Conservation (phyloP, 192 early-diverging fungal genomes). For the Coemansia sp. region DNA sequence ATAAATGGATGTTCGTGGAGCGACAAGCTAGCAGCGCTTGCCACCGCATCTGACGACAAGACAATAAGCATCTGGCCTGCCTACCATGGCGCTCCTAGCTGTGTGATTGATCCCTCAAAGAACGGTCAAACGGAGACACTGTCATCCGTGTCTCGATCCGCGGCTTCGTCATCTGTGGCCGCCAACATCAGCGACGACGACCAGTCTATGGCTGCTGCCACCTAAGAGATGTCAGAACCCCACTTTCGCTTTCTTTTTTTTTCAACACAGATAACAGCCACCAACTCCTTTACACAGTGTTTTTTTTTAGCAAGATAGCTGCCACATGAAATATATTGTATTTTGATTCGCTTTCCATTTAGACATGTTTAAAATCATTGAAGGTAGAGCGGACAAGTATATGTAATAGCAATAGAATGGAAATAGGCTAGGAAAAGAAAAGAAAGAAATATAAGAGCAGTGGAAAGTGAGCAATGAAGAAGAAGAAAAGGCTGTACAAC, state of each 20-base stretch:
- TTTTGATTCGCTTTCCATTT: too few relatives aligned
- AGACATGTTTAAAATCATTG: too few relatives aligned
- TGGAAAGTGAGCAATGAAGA: background rate
- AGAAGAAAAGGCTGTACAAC: conserved; percentile 18
- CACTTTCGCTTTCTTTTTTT: conserved; percentile 4
- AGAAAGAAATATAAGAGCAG: conserved; percentile 5
- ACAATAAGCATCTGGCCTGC: conserved; percentile 53
- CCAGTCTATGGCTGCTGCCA: conserved; percentile 10
- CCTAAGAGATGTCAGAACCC: background rate
- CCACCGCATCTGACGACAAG: conserved; percentile 49
- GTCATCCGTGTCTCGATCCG: conserved; percentile 2
- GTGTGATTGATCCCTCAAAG: conserved; percentile 8
- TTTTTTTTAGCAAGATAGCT: too few relatives aligned
- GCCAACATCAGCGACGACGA: conserved; percentile 5
- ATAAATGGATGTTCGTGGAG: conserved; percentile 51
- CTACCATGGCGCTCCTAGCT: conserved; percentile 44
- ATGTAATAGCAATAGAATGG: conserved; percentile 5
- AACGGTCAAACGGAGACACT: background rate
- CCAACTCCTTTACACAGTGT: too few relatives aligned
- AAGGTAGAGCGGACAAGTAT: background rate
- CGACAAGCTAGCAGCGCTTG: conserved; percentile 29
- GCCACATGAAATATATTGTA: too few relatives aligned
- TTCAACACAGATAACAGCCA: background rate
- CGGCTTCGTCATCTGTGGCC: background rate
- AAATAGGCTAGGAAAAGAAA: background rate